Evolutionary conservation across 2,329 filamentous ascomycete species (phyloP).

Genomic region (Helminthosporium solani): DNA sequence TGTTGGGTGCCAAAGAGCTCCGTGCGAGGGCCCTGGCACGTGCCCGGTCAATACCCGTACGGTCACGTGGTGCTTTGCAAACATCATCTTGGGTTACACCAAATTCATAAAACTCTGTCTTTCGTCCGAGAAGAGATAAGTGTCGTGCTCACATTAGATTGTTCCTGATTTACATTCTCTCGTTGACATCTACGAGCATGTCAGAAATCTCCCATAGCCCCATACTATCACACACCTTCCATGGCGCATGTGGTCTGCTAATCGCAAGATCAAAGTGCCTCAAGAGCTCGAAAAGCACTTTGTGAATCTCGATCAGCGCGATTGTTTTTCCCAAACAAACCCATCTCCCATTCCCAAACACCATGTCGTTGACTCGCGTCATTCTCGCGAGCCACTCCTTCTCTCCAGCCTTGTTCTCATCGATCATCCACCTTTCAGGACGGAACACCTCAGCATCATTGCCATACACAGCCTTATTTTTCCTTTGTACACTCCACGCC

Average conservation of each 20-base stretch:
- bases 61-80: too few relatives aligned
- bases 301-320: constrained; percentile 42
- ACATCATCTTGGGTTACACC: too few relatives aligned
- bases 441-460: constrained; percentile 49
- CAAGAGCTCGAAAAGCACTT: constrained; percentile 45
- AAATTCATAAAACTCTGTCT: too few relatives aligned
- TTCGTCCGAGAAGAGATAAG: too few relatives aligned
- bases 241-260: constrained; percentile 31
- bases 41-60: too few relatives aligned
- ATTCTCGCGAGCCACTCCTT: constrained; percentile 32
- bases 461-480: constrained; percentile 33
- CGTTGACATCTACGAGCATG: constrained; percentile 35
- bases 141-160: too few relatives aligned
- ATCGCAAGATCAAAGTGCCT: constrained; percentile 36
- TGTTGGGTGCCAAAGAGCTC: neutral
- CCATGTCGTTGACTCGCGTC: constrained; percentile 35
- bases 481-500: constrained; percentile 35
- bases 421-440: constrained; percentile 52
- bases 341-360: constrained; percentile 42
- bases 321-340: constrained; percentile 37
- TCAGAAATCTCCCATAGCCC: constrained; percentile 34
- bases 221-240: constrained; percentile 29
- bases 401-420: constrained; percentile 18
- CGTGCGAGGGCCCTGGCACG: too few relatives aligned
- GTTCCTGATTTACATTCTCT: constrained; percentile 12